phyloP scores from a whole-genome alignment of 2,329 filamentous ascomycete genomes.

The Paecilomyces sp. region DNA sequence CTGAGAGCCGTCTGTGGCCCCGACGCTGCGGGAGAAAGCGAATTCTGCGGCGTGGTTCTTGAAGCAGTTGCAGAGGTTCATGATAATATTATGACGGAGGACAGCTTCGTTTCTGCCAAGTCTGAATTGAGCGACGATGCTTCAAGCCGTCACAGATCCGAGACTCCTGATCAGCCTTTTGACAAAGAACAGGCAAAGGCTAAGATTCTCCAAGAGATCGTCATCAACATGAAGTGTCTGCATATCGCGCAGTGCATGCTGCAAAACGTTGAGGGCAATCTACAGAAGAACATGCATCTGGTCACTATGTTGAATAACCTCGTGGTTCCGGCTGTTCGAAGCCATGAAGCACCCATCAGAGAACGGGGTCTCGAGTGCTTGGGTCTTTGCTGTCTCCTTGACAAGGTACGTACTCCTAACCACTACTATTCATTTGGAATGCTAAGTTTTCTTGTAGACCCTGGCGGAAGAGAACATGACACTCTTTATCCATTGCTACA shows the following conservation, averaged over 20 bases:
- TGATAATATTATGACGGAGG: conserved; percentile 73
- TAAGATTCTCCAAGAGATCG: conserved; percentile 67
- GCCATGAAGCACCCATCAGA: conserved; percentile 84
- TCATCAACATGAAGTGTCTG: conserved; percentile 97
- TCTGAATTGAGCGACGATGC: conserved; percentile 68
- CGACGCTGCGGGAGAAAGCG: conserved; percentile 41
- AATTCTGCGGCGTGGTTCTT: conserved; percentile 54
- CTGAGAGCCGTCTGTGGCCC: conserved; percentile 74
- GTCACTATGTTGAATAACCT: conserved; percentile 97
- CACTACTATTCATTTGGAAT: background rate
- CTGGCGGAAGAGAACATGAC: conserved; percentile 87
- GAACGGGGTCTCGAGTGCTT: conserved; percentile 85
- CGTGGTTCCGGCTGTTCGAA: conserved; percentile 88
- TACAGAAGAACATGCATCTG: conserved; percentile 85
- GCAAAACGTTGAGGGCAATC: conserved; percentile 78
- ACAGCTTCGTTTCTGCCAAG: conserved; percentile 88
- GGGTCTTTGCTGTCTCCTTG: conserved; percentile 83
- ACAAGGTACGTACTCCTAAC: conserved; percentile 51
- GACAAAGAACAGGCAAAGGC: conserved; percentile 60
- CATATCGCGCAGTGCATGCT: conserved; percentile 98
- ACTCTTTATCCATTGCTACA: conserved; percentile 93
- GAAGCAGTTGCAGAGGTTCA: conserved; percentile 96
- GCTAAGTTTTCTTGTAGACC: conserved; percentile 41
- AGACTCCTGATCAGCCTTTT: conserved; percentile 42
- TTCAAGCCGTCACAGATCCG: conserved; percentile 40